phyloP scores from a whole-genome alignment of 2,329 filamentous ascomycete species.

The Diaporthe capsici region DNA sequence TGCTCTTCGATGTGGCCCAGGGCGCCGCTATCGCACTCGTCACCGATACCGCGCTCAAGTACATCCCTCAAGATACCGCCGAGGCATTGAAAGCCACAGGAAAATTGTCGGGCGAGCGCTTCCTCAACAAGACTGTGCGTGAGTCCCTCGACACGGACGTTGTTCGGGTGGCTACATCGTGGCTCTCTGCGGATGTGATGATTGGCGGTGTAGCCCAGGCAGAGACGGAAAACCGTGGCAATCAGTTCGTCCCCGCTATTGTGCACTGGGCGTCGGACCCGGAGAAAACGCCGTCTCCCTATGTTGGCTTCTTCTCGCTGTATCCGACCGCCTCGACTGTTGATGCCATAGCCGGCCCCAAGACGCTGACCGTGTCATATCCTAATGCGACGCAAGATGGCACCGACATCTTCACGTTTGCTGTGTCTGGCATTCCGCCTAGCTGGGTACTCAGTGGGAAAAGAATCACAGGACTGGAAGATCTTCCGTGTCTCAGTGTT shows the following conservation, averaged over 20 bases:
- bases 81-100: slow-evolving; percentile 50
- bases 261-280: slow-evolving; percentile 61
- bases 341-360: slow-evolving; percentile 53
- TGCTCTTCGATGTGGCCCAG: slow-evolving; percentile 58
- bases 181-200: slow-evolving; percentile 59
- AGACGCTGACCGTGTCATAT: slow-evolving; percentile 53
- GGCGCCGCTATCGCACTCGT: slow-evolving; percentile 57
- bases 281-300: slow-evolving; percentile 55
- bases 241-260: slow-evolving; percentile 60
- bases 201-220: slow-evolving; percentile 56
- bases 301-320: slow-evolving; percentile 56
- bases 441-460: slow-evolving; percentile 52
- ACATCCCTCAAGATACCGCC: slow-evolving; percentile 49
- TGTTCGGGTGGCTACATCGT: slow-evolving; percentile 54
- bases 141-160: slow-evolving; percentile 52
- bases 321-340: slow-evolving; percentile 60
- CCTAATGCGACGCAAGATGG: slow-evolving; percentile 57
- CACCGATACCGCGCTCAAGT: slow-evolving; percentile 49
- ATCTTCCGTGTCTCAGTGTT: slow-evolving; percentile 56
- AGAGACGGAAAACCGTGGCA: slow-evolving; percentile 54
- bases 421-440: slow-evolving; percentile 55
- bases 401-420: slow-evolving; percentile 56
- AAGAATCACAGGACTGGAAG: slow-evolving; percentile 50
- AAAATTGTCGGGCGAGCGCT: slow-evolving; percentile 52
- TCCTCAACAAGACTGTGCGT: slow-evolving; percentile 53